Conservation (phyloP, 2,329 filamentous ascomycete species). For the Fusarium sp. region DNA sequence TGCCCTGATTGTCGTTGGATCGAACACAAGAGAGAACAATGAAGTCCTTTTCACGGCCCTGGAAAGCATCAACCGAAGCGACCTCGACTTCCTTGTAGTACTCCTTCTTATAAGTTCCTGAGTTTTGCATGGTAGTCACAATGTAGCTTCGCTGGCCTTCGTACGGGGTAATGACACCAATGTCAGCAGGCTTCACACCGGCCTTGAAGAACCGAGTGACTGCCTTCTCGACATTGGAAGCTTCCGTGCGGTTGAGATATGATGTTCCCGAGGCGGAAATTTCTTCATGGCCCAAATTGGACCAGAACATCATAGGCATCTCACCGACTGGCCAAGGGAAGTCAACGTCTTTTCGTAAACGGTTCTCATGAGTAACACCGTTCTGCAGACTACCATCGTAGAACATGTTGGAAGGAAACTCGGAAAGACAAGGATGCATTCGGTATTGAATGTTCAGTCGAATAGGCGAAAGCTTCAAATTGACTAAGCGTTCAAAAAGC, state of each 20-base stretch:
- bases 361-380: slow-evolving; percentile 88
- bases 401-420: slow-evolving; percentile 99
- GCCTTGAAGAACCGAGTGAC: slow-evolving; percentile 99
- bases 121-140: slow-evolving; percentile 99
- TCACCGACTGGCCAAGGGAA: slow-evolving; percentile 97
- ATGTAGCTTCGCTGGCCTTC: slow-evolving; percentile 98
- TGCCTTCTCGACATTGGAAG: slow-evolving; percentile 97
- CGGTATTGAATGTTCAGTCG: slow-evolving; percentile 97
- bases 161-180: slow-evolving; percentile 98
- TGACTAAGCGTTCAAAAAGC: slow-evolving; percentile 95
- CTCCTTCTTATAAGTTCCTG: slow-evolving; percentile 97
- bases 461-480: slow-evolving; percentile 89
- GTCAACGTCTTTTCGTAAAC: slow-evolving; percentile 91
- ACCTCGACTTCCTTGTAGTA: slow-evolving; percentile 99
- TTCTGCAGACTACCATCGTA: slow-evolving; percentile 98
- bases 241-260: slow-evolving; percentile 97
- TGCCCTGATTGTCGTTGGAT: slow-evolving; percentile 98
- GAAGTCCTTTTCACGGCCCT: slow-evolving; percentile 98
- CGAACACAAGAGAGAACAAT: slow-evolving; percentile 98
- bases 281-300: slow-evolving; percentile 95
- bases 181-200: slow-evolving; percentile 90
- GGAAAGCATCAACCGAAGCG: slow-evolving; percentile 97
- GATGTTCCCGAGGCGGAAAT: slow-evolving; percentile 98
- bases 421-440: slow-evolving; percentile 97
- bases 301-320: slow-evolving; percentile 99